phyloP scores from a whole-genome alignment of 805 yeast species.

The Yarrowia divulgata region DNA sequence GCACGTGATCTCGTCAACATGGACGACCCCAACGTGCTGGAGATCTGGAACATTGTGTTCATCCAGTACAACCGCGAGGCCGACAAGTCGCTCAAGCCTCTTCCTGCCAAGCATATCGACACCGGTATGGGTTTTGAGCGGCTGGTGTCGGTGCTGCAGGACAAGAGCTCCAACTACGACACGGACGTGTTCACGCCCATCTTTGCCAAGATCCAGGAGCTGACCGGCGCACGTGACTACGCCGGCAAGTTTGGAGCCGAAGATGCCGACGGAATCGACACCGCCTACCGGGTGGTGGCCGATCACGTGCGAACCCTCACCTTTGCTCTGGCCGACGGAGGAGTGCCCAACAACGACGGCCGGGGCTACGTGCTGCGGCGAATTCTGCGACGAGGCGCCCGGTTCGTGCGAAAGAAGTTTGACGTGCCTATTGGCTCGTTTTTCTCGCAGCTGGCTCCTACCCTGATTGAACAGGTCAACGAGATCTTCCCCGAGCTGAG shows the following conservation, averaged over 20 bases:
- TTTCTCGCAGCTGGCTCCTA: conserved; percentile 91
- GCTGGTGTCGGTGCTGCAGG: conserved; percentile 91
- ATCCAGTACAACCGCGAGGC: conserved; percentile 96
- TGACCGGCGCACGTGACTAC: conserved; percentile 91
- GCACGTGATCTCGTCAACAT: conserved; percentile 88
- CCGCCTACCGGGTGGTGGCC: conserved; percentile 97
- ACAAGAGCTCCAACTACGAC: conserved; percentile 91
- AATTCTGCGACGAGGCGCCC: conserved; percentile 95
- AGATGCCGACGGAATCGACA: conserved; percentile 92
- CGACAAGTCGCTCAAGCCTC: conserved; percentile 74
- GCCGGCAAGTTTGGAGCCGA: conserved; percentile 92
- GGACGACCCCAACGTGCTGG: conserved; percentile 98
- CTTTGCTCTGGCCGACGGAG: conserved; percentile 97
- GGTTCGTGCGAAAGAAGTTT: conserved; percentile 96
- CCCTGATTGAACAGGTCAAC: conserved; percentile 84
- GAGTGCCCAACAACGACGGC: conserved; percentile 99
- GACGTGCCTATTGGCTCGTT: conserved; percentile 93
- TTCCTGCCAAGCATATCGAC: conserved; percentile 95
- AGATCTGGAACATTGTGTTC: conserved; percentile 97
- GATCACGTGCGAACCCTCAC: conserved; percentile 98
- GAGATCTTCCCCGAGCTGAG: conserved; percentile 92
- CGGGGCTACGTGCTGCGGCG: conserved; percentile 98
- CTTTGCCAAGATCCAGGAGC: conserved; percentile 84
- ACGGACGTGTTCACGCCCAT: conserved; percentile 95
- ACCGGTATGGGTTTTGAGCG: conserved; percentile 99